These are phyloP conservation scores for Ceratocystis variospora DNA, from an alignment of 2,329 filamentous ascomycete genomes.

Conservation along the genomic window DNA sequence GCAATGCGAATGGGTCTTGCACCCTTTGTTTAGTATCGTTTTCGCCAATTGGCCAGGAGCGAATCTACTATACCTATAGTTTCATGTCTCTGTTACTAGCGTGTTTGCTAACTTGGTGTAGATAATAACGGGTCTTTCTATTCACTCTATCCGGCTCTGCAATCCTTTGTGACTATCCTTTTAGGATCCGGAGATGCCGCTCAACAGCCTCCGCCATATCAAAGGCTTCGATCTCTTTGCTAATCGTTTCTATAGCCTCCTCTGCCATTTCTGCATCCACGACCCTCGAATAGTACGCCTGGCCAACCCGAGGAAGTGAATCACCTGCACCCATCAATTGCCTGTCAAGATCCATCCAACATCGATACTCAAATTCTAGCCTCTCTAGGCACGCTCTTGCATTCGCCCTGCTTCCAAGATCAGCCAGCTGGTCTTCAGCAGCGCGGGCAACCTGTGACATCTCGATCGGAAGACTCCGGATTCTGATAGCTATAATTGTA, in stretches of 20 bases:
- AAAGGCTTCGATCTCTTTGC: background rate
- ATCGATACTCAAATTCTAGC: background rate
- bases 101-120: background rate
- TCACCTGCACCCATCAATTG: background rate
- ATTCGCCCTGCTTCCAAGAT: background rate
- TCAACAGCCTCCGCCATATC: slow-evolving; percentile 5
- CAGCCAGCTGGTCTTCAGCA: slow-evolving; percentile 3
- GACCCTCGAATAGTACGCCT: slow-evolving; percentile 2
- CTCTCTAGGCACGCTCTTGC: background rate
- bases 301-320: background rate
- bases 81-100: background rate
- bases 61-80: background rate
- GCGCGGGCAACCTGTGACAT: background rate
- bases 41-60: background rate
- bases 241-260: background rate
- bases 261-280: background rate
- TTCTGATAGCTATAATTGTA: background rate
- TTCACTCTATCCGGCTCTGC: background rate
- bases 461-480: background rate
- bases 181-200: background rate
- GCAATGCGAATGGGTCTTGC: too few relatives aligned
- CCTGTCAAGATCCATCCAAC: background rate
- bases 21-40: background rate
- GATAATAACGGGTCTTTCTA: background rate
- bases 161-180: background rate